Evolutionary conservation across 305 asterid species (phyloP).

Genomic region (Fraxinus angustifolia): DNA sequence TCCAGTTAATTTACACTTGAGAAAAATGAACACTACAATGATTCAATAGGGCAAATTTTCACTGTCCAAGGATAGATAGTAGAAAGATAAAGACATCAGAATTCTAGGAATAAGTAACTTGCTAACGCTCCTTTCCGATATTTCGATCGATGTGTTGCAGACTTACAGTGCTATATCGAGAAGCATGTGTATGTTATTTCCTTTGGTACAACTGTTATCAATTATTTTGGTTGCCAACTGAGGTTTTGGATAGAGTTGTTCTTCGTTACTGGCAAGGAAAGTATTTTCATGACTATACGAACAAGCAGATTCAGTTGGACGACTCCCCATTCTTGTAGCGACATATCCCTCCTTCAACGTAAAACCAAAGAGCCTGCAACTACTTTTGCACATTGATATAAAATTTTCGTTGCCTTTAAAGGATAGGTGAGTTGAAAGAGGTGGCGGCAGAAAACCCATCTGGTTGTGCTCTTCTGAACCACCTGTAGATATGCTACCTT

Average conservation of each 20-base stretch:
- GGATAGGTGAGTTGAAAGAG: background rate
- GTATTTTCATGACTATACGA: background rate
- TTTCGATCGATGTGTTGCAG: background rate
- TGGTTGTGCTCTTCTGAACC: conserved; percentile 29
- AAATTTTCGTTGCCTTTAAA: background rate
- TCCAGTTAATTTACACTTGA: background rate
- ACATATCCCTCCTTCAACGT: background rate
- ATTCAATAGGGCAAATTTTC: background rate
- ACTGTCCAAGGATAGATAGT: conserved; percentile 4
- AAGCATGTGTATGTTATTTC: background rate
- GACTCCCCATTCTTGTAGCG: background rate
- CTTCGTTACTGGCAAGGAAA: background rate
- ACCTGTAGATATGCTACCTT: conserved; percentile 27
- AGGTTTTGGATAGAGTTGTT: background rate
- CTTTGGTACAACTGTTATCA: background rate
- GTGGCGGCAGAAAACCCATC: background rate
- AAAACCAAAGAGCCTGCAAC: background rate
- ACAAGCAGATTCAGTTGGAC: background rate
- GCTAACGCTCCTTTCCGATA: background rate
- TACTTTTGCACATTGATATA: background rate
- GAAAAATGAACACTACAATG: background rate
- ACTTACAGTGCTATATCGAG: background rate
- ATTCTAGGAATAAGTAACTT: conserved; percentile 4
- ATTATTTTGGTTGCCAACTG: background rate
- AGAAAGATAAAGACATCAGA: background rate